Percentiles rank a stretch among this genome's conserved stretches.
These are phyloP conservation scores for Globisporangium solare DNA, from an alignment of 352 stramenopile species.

Conservation along the genomic window DNA sequence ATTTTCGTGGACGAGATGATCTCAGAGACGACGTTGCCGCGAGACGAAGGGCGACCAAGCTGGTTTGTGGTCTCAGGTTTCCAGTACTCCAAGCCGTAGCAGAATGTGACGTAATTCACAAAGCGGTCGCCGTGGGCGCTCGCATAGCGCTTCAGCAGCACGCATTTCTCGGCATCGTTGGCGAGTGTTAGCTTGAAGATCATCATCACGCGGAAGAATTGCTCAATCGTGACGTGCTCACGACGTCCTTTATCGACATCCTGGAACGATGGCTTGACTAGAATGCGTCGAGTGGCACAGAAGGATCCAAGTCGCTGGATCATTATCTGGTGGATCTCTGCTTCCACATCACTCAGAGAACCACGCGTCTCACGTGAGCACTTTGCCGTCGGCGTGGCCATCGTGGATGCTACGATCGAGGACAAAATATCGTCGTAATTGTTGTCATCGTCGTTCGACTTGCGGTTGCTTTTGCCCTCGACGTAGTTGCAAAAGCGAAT, in stretches of 20 bases:
- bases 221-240: slow-evolving; percentile 75
- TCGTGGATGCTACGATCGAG: slow-evolving; percentile 27
- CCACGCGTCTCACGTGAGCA: slow-evolving; percentile 67
- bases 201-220: slow-evolving; percentile 78
- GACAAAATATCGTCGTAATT: slow-evolving; percentile 48
- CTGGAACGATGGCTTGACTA: slow-evolving; percentile 79
- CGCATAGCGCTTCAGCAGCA: slow-evolving; percentile 65
- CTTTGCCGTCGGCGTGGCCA: slow-evolving; percentile 20
- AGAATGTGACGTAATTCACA: slow-evolving; percentile 85
- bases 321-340: slow-evolving; percentile 34
- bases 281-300: slow-evolving; percentile 51
- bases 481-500: slow-evolving; percentile 66
- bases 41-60: slow-evolving; percentile 37
- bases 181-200: slow-evolving; percentile 70
- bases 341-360: slow-evolving; percentile 41
- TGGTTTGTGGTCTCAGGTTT: slow-evolving; percentile 23
- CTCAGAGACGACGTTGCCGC: slow-evolving; percentile 38
- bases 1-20: slow-evolving; percentile 53
- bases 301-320: slow-evolving; percentile 63
- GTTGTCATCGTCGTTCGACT: slow-evolving; percentile 17
- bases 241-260: slow-evolving; percentile 75
- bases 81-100: slow-evolving; percentile 70
- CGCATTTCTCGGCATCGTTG: slow-evolving; percentile 38
- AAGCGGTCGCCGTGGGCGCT: slow-evolving; percentile 71
- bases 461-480: slow-evolving; percentile 35